These are phyloP conservation scores for Tephrocybe rancida DNA, from an alignment of 768 basidiomycete genomes.

Conservation along the genomic window DNA sequence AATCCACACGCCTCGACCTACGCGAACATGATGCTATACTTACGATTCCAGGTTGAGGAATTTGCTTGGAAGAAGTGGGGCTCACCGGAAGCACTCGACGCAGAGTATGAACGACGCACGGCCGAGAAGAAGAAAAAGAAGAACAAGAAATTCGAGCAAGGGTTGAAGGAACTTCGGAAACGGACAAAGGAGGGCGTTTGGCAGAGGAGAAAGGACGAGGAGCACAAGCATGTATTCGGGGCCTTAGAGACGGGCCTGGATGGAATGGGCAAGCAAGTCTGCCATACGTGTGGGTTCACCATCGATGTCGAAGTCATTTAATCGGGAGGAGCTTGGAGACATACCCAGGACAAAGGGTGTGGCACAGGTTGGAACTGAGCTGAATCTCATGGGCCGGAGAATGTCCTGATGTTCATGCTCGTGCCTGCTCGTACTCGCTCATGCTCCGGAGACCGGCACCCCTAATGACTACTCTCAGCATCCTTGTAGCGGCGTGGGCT, in stretches of 20 bases:
- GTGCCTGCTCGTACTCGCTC: too few relatives aligned
- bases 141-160: constrained; percentile 93
- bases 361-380: too few relatives aligned
- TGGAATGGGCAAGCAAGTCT: constrained; percentile 70
- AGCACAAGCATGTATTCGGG: constrained; percentile 54
- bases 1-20: constrained; percentile 98
- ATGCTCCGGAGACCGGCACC: too few relatives aligned
- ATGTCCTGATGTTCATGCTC: too few relatives aligned
- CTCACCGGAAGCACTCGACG: constrained; percentile 79
- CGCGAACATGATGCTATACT: constrained; percentile 98
- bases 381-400: too few relatives aligned
- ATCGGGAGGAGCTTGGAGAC: too few relatives aligned
- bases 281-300: constrained; percentile 89
- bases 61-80: constrained; percentile 99
- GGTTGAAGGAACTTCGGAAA: constrained; percentile 60
- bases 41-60: constrained; percentile 91
- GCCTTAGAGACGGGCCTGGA: constrained; percentile 52
- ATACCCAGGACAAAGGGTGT: not conserved
- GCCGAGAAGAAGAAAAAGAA: constrained; percentile 18
- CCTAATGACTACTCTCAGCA: too few relatives aligned
- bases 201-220: constrained; percentile 9
- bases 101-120: constrained; percentile 3
- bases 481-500: too few relatives aligned
- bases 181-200: constrained; percentile 9
- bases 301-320: constrained; percentile 83